Conservation (phyloP, 208 protist species). For the Trypanosoma caninum region DNA sequence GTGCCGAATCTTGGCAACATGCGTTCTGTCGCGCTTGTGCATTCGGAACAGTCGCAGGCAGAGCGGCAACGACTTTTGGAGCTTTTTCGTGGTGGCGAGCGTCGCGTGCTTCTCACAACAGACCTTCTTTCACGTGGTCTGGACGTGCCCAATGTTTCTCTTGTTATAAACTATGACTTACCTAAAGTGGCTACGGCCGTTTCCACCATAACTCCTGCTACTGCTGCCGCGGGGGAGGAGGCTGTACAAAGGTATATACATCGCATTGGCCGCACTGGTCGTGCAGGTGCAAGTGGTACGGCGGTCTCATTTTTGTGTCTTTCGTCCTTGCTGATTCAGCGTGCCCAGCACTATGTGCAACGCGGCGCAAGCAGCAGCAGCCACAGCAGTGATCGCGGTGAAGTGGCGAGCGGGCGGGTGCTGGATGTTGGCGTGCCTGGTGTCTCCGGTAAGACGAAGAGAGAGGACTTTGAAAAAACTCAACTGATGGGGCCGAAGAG, state of each 20-base stretch:
- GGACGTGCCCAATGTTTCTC: slow-evolving; percentile 94
- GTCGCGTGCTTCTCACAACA: slow-evolving; percentile 97
- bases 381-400: not conserved
- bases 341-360: slow-evolving; percentile 19
- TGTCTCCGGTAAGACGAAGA: slow-evolving; percentile 11
- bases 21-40: slow-evolving; percentile 65
- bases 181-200: slow-evolving; percentile 35
- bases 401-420: not conserved
- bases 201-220: not conserved
- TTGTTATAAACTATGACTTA: slow-evolving; percentile 99
- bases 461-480: slow-evolving; percentile 1
- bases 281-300: slow-evolving; percentile 80
- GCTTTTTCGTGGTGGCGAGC: slow-evolving; percentile 92
- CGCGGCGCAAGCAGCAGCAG: not conserved
- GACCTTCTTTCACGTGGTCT: slow-evolving; percentile 93
- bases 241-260: slow-evolving; percentile 94
- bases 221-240: slow-evolving; percentile 27
- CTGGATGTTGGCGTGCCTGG: not conserved
- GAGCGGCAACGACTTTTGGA: slow-evolving; percentile 95
- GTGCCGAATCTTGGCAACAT: slow-evolving; percentile 35
- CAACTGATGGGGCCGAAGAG: slow-evolving; percentile 10
- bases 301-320: slow-evolving; percentile 93
- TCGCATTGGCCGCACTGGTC: slow-evolving; percentile 93
- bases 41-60: slow-evolving; percentile 68
- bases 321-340: slow-evolving; percentile 36